phyloP scores from a whole-genome alignment of 352 stramenopile genomes.

The Phytophthora aleatoria region DNA sequence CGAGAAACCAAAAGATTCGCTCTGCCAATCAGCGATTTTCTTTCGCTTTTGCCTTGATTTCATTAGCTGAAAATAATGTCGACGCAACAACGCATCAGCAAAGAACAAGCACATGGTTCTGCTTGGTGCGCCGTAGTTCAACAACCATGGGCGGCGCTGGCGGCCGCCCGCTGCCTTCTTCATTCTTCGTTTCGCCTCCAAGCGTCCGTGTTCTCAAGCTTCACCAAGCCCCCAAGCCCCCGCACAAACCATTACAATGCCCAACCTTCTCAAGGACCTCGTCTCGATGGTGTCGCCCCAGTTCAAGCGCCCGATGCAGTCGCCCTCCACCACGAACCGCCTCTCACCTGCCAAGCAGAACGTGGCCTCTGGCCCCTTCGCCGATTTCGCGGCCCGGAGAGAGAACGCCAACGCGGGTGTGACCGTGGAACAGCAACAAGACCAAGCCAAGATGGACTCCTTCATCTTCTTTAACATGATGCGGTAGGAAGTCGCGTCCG shows the following conservation, averaged over 20 bases:
- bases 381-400: constrained; percentile 28
- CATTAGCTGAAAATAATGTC: not conserved
- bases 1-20: constrained; percentile 18
- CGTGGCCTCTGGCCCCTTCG: constrained; percentile 22
- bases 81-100: constrained; percentile 4
- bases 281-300: constrained; percentile 38
- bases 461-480: constrained; percentile 56
- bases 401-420: constrained; percentile 20
- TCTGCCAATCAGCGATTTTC: constrained; percentile 6
- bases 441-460: constrained; percentile 50
- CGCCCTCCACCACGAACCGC: constrained; percentile 34
- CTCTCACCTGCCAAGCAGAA: constrained; percentile 34
- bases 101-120: constrained; percentile 27
- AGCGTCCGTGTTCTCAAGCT: constrained; percentile 34
- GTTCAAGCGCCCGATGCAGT: constrained; percentile 39
- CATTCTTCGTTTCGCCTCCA: constrained; percentile 37
- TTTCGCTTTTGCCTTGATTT: not conserved
- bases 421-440: constrained; percentile 33
- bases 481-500: constrained; percentile 30
- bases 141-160: not conserved
- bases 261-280: constrained; percentile 52
- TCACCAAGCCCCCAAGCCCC: constrained; percentile 18
- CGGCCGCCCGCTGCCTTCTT: not conserved
- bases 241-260: constrained; percentile 36
- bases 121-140: constrained; percentile 15